Evolutionary conservation across 306 rosid genomes (phyloP).

Genomic region (Quercus gilva): DNA sequence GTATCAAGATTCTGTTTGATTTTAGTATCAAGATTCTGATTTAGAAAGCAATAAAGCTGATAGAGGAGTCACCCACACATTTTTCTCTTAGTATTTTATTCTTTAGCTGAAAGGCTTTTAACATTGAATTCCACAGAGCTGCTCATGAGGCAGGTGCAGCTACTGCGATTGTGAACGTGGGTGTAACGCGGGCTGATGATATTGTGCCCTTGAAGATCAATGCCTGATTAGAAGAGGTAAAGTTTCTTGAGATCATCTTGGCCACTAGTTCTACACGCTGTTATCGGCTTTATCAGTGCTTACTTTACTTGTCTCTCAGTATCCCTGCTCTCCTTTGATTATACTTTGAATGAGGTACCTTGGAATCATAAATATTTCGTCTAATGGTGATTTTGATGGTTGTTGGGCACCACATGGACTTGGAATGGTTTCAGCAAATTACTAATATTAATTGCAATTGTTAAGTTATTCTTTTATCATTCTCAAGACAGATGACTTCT

Average conservation of each 20-base stretch:
- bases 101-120: conserved; percentile 5
- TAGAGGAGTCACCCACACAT: background rate
- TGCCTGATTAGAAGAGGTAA: conserved; percentile 89
- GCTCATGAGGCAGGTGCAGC: conserved; percentile 92
- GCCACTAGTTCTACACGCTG: background rate
- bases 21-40: too few relatives aligned
- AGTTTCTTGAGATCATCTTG: background rate
- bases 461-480: too few relatives aligned
- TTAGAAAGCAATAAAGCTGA: background rate
- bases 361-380: too few relatives aligned
- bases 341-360: too few relatives aligned
- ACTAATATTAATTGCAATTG: too few relatives aligned
- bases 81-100: background rate
- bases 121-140: conserved; percentile 44
- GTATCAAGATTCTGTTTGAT: too few relatives aligned
- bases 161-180: conserved; percentile 82
- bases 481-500: too few relatives aligned
- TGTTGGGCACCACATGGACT: too few relatives aligned
- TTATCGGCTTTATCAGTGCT: conserved; percentile 16
- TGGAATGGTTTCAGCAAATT: too few relatives aligned
- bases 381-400: too few relatives aligned
- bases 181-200: conserved; percentile 83
- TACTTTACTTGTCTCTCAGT: conserved; percentile 35
- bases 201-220: conserved; percentile 79
- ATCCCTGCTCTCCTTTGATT: conserved; percentile 44